Evolutionary conservation across 192 early-diverging fungal species (phyloP).

Genomic region (Umbelopsis isabellina): DNA sequence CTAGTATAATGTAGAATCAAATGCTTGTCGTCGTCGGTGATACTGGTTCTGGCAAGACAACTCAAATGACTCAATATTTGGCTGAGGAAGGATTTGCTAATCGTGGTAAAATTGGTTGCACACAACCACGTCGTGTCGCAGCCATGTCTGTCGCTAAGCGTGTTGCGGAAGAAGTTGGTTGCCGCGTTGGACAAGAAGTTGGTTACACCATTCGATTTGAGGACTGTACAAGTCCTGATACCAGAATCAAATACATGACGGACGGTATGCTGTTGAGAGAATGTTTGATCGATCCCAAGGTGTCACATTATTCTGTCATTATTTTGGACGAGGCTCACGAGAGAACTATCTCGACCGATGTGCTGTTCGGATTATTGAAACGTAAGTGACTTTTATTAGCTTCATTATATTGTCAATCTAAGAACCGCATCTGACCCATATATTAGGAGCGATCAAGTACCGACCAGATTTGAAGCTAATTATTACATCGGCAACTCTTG

Average conservation of each 20-base stretch:
- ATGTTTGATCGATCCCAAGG: conserved; percentile 80
- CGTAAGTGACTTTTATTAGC: conserved; percentile 33
- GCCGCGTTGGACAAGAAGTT: conserved; percentile 89
- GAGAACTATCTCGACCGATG: conserved; percentile 94
- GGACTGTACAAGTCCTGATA: conserved; percentile 90
- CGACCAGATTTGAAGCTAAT: conserved; percentile 94
- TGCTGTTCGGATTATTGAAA: conserved; percentile 92
- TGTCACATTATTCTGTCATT: conserved; percentile 88
- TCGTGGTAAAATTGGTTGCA: conserved; percentile 93
- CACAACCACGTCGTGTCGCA: conserved; percentile 97
- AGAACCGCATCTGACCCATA: not conserved
- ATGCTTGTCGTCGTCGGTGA: conserved; percentile 92
- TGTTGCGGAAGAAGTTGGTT: conserved; percentile 96
- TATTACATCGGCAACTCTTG: conserved; percentile 92
- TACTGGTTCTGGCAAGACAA: conserved; percentile 98
- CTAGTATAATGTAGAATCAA: conserved; percentile 47
- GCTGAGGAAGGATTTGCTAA: conserved; percentile 93
- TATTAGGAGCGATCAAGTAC: conserved; percentile 61
- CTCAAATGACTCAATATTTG: conserved; percentile 98
- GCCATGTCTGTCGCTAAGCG: conserved; percentile 99
- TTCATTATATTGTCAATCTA: not conserved
- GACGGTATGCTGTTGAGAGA: conserved; percentile 97
- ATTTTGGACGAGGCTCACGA: conserved; percentile 99
- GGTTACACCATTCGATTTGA: conserved; percentile 99
- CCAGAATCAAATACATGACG: conserved; percentile 98